Evolutionary conservation across 352 stramenopile genomes (phyloP).

Genomic region (Aphanomyces stellatus): DNA sequence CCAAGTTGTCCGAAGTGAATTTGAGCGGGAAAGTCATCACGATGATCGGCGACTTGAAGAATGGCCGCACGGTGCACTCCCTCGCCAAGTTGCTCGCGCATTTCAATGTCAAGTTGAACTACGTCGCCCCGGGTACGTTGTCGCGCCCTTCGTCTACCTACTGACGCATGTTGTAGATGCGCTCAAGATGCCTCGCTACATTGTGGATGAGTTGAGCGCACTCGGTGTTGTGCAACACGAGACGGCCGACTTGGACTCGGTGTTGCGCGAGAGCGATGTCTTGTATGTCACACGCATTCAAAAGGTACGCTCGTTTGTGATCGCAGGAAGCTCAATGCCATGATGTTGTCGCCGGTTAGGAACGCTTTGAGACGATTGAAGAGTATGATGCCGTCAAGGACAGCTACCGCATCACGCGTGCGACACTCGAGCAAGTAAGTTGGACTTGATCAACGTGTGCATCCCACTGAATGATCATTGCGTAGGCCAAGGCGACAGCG

Average conservation of each 20-base stretch:
- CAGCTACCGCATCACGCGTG: conserved; percentile 69
- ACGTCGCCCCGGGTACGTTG: conserved; percentile 68
- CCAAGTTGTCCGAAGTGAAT: conserved; percentile 44
- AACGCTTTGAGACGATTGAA: conserved; percentile 91
- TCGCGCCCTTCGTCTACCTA: background rate
- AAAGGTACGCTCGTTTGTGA: conserved; percentile 37
- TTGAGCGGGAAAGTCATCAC: conserved; percentile 88
- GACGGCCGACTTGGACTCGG: conserved; percentile 69
- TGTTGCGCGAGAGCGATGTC: conserved; percentile 91
- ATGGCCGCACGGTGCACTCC: conserved; percentile 98
- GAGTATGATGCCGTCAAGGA: conserved; percentile 95
- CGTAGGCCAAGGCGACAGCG: conserved; percentile 81
- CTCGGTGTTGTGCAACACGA: conserved; percentile 83
- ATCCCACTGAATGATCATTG: background rate
- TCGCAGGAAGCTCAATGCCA: background rate
- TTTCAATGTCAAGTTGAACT: conserved; percentile 88
- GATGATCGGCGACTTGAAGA: conserved; percentile 98
- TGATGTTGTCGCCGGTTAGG: no score
- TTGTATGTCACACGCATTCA: conserved; percentile 99
- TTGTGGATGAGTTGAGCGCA: conserved; percentile 57
- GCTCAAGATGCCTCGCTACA: conserved; percentile 77
- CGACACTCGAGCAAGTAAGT: conserved; percentile 41
- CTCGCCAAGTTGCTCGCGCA: conserved; percentile 92
- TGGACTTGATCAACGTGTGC: background rate
- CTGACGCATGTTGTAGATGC: conserved; percentile 30